A percentile compares a stretch with the other conserved stretches of the same genome.
These are phyloP conservation scores for Malus asiatica DNA, from an alignment of 306 rosid genomes.

Conservation along the genomic window DNA sequence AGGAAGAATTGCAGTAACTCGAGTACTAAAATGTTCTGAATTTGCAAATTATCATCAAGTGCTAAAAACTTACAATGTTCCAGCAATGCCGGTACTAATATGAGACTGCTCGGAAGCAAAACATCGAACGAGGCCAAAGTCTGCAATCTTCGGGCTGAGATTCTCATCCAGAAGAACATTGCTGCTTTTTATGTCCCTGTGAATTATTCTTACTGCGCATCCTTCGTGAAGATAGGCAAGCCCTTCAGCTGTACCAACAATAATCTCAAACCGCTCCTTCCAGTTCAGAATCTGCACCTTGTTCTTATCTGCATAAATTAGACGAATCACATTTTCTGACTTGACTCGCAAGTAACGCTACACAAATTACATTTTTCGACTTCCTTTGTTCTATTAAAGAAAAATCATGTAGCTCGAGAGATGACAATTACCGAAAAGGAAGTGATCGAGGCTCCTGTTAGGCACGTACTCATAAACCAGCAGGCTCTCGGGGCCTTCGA, in stretches of 20 bases:
- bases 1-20: neutral
- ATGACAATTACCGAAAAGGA: constrained; percentile 53
- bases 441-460: constrained; percentile 69
- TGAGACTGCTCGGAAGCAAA: constrained; percentile 64
- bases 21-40: neutral
- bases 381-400: neutral
- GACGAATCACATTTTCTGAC: no score
- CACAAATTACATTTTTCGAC: neutral
- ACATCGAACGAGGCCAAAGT: constrained; percentile 84
- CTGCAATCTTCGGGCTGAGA: constrained; percentile 73
- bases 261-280: constrained; percentile 57
- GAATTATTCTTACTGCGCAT: constrained; percentile 53
- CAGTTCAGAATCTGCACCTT: constrained; percentile 55
- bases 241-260: constrained; percentile 80
- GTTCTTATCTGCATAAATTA: constrained; percentile 43
- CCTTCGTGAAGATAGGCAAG: constrained; percentile 86
- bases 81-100: constrained; percentile 88
- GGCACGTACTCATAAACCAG: constrained; percentile 68
- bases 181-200: constrained; percentile 87
- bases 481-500: constrained; percentile 95
- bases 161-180: constrained; percentile 78
- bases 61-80: constrained; percentile 66
- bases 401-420: neutral
- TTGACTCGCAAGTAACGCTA: neutral
- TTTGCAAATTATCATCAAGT: neutral